phyloP scores from a whole-genome alignment of 352 stramenopile species.

The Phytophthora citrophthora region DNA sequence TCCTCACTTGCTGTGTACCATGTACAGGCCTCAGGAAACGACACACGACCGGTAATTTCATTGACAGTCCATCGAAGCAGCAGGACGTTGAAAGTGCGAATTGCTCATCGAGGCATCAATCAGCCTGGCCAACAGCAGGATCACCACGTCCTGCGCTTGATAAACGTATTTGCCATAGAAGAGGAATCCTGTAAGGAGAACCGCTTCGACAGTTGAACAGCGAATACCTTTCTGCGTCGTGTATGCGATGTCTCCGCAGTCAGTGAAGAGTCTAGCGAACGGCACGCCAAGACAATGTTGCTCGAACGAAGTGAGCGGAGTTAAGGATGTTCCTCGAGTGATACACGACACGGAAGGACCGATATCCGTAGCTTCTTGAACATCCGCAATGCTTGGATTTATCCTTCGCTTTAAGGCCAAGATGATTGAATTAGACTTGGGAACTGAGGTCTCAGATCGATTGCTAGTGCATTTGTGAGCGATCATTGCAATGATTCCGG shows the following conservation, averaged over 20 bases:
- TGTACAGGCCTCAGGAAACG: background rate
- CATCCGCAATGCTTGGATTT: background rate
- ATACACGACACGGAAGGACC: background rate
- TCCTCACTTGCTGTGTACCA: too few species aligned
- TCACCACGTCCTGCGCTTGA: conserved; percentile 6
- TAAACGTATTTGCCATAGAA: conserved; percentile 19
- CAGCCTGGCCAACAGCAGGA: too few species aligned
- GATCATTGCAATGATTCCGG: too few species aligned
- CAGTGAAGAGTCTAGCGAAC: conserved; percentile 24
- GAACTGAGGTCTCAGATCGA: too few species aligned
- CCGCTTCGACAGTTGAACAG: conserved; percentile 3
- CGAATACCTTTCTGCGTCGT: too few species aligned
- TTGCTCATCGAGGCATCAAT: background rate
- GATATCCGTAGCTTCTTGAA: conserved; percentile 2
- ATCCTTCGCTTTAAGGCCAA: too few species aligned
- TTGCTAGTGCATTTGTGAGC: too few species aligned
- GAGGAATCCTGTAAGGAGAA: conserved; percentile 19
- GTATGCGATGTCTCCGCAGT: conserved; percentile 30
- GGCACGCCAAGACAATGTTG: conserved; percentile 20
- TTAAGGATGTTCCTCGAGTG: background rate
- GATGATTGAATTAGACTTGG: too few species aligned
- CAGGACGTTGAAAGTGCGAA: conserved; percentile 31
- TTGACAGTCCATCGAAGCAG: conserved; percentile 16
- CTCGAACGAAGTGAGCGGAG: conserved; percentile 20
- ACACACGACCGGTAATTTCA: conserved; percentile 1